phyloP scores from a whole-genome alignment of 2,329 filamentous ascomycete species.

The Clonostachys rosea region DNA sequence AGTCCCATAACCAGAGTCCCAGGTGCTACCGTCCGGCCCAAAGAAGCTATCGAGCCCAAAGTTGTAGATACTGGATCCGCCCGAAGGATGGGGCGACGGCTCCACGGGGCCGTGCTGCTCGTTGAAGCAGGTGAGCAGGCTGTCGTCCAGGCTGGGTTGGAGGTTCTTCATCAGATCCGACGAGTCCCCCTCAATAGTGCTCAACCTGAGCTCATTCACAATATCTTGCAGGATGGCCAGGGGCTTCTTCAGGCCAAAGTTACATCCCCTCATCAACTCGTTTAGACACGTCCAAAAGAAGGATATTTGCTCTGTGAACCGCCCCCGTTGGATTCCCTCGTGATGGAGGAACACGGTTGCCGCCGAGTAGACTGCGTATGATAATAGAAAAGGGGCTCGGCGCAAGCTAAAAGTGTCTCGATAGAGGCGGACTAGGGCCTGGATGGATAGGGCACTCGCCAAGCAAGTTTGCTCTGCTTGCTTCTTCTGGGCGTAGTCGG shows the following conservation, averaged over 20 bases:
- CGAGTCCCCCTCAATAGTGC: slow-evolving; percentile 15
- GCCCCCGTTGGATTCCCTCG: slow-evolving; percentile 18
- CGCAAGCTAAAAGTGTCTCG: slow-evolving; percentile 29
- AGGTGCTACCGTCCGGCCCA: neutral
- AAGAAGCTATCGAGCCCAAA: neutral
- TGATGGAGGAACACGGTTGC: slow-evolving; percentile 22
- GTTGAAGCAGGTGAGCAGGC: neutral
- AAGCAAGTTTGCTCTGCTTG: slow-evolving; percentile 18
- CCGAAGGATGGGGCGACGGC: neutral
- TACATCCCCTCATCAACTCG: slow-evolving; percentile 25
- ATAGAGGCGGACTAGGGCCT: slow-evolving; percentile 27
- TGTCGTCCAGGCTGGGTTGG: slow-evolving; percentile 6
- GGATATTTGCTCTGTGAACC: slow-evolving; percentile 22
- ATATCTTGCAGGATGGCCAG: slow-evolving; percentile 23
- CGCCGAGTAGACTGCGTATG: slow-evolving; percentile 32
- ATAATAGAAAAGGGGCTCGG: slow-evolving; percentile 31
- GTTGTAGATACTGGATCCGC: neutral
- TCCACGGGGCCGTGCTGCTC: too few species aligned
- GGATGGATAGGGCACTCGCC: slow-evolving; percentile 25
- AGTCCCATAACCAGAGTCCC: too few species aligned
- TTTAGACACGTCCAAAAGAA: slow-evolving; percentile 29
- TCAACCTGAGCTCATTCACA: slow-evolving; percentile 20
- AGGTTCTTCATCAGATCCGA: too few species aligned
- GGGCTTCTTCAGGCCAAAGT: slow-evolving; percentile 27
- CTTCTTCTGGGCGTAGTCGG: slow-evolving; percentile 14